These are phyloP conservation scores for Cladosporium sp. DNA, from an alignment of 2,329 filamentous ascomycete species.

Conservation along the genomic window DNA sequence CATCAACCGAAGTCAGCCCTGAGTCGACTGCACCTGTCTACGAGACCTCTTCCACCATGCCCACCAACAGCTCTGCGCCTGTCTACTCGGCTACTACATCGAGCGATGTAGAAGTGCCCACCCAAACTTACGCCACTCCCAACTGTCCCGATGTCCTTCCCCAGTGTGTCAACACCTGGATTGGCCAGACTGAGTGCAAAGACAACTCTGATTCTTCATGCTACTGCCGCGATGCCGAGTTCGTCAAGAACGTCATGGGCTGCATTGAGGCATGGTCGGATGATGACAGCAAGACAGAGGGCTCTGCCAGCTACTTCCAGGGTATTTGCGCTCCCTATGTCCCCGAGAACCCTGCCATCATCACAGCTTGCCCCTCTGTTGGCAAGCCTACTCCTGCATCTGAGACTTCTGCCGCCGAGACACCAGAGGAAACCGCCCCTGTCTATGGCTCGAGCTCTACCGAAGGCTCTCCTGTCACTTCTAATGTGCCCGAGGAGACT, in stretches of 20 bases:
- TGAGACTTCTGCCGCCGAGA: constrained; percentile 21
- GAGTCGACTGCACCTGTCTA: constrained; percentile 6
- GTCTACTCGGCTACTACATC: constrained; percentile 7
- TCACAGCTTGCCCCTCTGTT: constrained; percentile 67
- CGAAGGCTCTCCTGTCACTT: constrained; percentile 4
- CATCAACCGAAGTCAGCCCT: constrained; percentile 12
- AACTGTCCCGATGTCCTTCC: constrained; percentile 72
- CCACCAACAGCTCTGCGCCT: constrained; percentile 13
- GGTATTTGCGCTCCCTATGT: constrained; percentile 83
- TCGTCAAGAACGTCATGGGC: constrained; percentile 75
- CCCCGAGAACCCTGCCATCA: constrained; percentile 77
- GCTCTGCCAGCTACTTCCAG: constrained; percentile 80
- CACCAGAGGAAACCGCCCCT: constrained; percentile 18
- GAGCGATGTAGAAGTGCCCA: neutral
- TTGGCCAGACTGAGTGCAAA: constrained; percentile 70
- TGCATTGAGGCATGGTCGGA: constrained; percentile 79
- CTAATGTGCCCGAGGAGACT: neutral
- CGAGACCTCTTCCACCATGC: neutral
- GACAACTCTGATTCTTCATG: constrained; percentile 81
- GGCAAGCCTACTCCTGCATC: constrained; percentile 46
- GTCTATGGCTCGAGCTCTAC: constrained; percentile 16
- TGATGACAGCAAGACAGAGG: constrained; percentile 63
- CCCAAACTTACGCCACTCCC: constrained; percentile 19
- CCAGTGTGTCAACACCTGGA: constrained; percentile 88
- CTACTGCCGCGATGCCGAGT: constrained; percentile 79